Evolutionary conservation across 768 basidiomycete genomes (phyloP).

Genomic region (Dictyophora rubrovolvata): DNA sequence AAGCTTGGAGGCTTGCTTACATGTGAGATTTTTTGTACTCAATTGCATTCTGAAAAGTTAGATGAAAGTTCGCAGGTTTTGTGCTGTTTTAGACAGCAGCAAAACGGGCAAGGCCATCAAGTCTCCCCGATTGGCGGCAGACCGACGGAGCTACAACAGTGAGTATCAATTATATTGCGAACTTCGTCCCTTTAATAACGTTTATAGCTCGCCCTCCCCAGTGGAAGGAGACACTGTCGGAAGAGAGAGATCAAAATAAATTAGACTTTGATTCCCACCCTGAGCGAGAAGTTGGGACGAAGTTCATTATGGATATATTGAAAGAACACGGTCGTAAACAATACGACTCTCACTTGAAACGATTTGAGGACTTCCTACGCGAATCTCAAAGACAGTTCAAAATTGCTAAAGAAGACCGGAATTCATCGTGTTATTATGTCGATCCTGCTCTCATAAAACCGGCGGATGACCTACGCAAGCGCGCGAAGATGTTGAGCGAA

Average conservation of each 20-base stretch:
- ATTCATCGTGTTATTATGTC: neutral
- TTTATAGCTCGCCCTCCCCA: constrained; percentile 15
- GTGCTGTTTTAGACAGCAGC: constrained; percentile 45
- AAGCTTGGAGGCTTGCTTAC: constrained; percentile 47
- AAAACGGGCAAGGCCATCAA: constrained; percentile 48
- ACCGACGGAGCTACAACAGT: constrained; percentile 19
- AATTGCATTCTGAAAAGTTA: neutral
- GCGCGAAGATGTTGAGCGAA: constrained; percentile 13
- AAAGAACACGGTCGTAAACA: neutral
- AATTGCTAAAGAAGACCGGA: neutral
- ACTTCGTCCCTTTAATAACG: neutral
- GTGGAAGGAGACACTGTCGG: constrained; percentile 17
- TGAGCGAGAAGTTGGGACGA: neutral
- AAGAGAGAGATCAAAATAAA: neutral
- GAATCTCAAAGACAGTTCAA: constrained; percentile 1
- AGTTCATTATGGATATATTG: constrained; percentile 24
- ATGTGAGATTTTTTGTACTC: constrained; percentile 30
- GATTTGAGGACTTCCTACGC: constrained; percentile 9
- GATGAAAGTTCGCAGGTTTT: constrained; percentile 28
- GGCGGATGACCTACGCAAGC: constrained; percentile 25
- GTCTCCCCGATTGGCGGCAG: constrained; percentile 20
- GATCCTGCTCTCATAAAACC: constrained; percentile 27
- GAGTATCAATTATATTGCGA: neutral
- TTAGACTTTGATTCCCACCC: neutral
- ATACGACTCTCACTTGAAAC: constrained; percentile 6